phyloP scores from a whole-genome alignment of 352 stramenopile genomes.

The Globisporangium apiculatum region DNA sequence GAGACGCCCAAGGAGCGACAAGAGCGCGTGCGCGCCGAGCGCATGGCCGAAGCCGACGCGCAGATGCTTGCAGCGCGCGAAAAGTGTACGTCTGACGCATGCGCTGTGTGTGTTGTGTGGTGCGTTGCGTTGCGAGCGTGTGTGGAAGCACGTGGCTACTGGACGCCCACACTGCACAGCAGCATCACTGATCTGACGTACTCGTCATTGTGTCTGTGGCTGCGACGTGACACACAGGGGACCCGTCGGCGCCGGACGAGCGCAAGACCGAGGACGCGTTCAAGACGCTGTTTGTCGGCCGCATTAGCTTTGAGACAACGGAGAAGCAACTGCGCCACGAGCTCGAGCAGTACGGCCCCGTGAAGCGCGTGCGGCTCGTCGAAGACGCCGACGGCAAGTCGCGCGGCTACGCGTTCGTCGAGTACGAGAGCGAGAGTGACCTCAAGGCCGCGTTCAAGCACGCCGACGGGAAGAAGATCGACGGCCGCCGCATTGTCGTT shows the following conservation, averaged over 20 bases:
- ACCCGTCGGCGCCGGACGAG: constrained; percentile 52
- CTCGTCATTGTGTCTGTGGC: too few species aligned
- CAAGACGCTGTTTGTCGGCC: constrained; percentile 97
- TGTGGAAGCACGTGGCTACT: too few species aligned
- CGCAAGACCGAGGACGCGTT: constrained; percentile 89
- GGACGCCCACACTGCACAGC: too few species aligned
- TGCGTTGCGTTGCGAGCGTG: too few species aligned
- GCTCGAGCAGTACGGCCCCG: constrained; percentile 93
- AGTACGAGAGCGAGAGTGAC: constrained; percentile 97
- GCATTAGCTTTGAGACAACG: constrained; percentile 97
- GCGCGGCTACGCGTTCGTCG: constrained; percentile 96
- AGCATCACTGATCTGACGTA: too few species aligned
- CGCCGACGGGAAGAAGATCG: constrained; percentile 94
- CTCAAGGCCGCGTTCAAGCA: constrained; percentile 94
- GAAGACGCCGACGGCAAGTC: constrained; percentile 88
- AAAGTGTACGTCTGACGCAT: constrained; percentile 36
- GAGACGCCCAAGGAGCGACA: constrained; percentile 77
- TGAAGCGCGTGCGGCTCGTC: constrained; percentile 88
- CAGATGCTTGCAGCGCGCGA: constrained; percentile 54
- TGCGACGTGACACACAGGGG: constrained; percentile 18
- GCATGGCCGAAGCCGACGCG: constrained; percentile 46
- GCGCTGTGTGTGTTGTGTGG: background rate
- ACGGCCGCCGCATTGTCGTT: constrained; percentile 94
- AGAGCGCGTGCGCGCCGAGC: constrained; percentile 53
- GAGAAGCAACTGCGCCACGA: constrained; percentile 96